phyloP scores from a whole-genome alignment of 2,329 filamentous ascomycete genomes.

The Stachybotrys elegans region DNA sequence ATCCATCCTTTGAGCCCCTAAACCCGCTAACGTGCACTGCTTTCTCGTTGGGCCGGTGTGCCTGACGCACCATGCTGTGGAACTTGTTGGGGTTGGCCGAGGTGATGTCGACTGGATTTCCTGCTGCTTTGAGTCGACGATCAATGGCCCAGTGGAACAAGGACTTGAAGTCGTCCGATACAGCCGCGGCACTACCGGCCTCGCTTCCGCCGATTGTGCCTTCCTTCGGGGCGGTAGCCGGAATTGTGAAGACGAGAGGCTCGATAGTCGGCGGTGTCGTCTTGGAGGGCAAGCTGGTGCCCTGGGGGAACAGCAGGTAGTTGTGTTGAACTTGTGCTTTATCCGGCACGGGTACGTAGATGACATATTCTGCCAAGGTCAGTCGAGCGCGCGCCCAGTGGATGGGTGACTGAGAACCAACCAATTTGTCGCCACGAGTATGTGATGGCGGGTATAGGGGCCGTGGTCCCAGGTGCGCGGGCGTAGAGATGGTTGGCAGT shows the following conservation, averaged over 20 bases:
- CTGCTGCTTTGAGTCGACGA: constrained; percentile 43
- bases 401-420: constrained; percentile 23
- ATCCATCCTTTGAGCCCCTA: constrained; percentile 64
- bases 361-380: constrained; percentile 46
- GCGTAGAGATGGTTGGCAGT: constrained; percentile 56
- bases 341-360: constrained; percentile 60
- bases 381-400: constrained; percentile 8
- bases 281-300: constrained; percentile 47
- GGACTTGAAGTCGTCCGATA: constrained; percentile 54
- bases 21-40: constrained; percentile 63
- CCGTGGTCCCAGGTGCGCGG: constrained; percentile 43
- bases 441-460: constrained; percentile 47
- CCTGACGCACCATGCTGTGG: constrained; percentile 49
- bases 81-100: constrained; percentile 52
- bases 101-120: constrained; percentile 43
- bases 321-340: constrained; percentile 62
- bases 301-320: constrained; percentile 57
- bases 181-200: constrained; percentile 41
- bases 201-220: constrained; percentile 49
- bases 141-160: constrained; percentile 58
- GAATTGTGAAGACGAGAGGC: constrained; percentile 60
- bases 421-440: constrained; percentile 60
- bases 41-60: constrained; percentile 55
- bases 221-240: constrained; percentile 55
- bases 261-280: constrained; percentile 40